Evolutionary conservation across 805 yeast species (phyloP).

Genomic region (Tetrapisispora namnaoensis): DNA sequence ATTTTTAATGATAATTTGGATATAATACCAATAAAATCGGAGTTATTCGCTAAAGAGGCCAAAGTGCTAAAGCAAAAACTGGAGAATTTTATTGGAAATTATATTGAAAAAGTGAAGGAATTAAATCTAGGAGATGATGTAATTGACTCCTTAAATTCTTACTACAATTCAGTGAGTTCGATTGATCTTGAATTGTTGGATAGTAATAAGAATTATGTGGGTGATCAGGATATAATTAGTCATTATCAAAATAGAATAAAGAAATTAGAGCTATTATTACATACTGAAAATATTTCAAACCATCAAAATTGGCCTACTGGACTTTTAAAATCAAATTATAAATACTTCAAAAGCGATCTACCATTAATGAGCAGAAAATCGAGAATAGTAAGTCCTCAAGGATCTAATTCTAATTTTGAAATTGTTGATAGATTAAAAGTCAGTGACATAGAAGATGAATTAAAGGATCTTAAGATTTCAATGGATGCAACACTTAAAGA

Average conservation of each 20-base stretch:
- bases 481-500: conserved; percentile 2
- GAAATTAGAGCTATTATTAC: conserved; percentile 66
- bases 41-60: neutral
- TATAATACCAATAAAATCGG: neutral
- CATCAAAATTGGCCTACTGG: conserved; percentile 38
- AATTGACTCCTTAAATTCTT: conserved; percentile 23
- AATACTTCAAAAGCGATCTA: neutral
- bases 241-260: conserved; percentile 57
- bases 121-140: conserved; percentile 27
- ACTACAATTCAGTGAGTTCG: conserved; percentile 25
- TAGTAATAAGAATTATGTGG: no score
- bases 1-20: conserved; percentile 1
- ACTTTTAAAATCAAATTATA: conserved; percentile 23
- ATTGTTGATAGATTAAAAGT: neutral
- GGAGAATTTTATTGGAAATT: conserved; percentile 27
- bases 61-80: conserved; percentile 4
- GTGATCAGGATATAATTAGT: neutral
- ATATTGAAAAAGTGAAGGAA: conserved; percentile 30
- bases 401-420: neutral
- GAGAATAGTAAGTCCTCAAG: neutral
- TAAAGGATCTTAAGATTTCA: conserved; percentile 5
- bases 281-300: conserved; percentile 57
- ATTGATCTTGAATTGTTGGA: neutral
- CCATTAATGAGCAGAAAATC: conserved; percentile 1
- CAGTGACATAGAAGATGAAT: conserved; percentile 2